phyloP scores from a whole-genome alignment of 208 protist species.

The Acanthamoeba polyphaga region DNA sequence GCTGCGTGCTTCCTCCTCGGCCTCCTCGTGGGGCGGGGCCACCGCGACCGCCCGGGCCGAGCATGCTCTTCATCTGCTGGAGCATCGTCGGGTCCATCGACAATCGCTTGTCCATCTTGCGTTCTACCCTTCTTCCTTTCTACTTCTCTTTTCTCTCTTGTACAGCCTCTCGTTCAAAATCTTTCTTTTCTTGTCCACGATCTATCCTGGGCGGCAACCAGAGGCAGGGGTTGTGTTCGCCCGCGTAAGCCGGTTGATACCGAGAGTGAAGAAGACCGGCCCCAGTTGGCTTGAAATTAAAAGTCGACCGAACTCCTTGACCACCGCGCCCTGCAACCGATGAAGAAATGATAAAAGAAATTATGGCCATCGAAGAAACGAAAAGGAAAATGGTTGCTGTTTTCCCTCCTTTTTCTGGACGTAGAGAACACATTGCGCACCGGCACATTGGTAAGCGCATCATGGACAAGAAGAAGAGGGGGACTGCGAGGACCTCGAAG shows the following conservation, averaged over 20 bases:
- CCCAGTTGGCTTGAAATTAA: neutral
- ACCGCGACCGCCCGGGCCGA: neutral
- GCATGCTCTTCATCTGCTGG: slow-evolving; percentile 65
- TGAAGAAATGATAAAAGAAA: no score
- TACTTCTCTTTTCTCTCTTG: neutral
- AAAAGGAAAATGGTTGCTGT: neutral
- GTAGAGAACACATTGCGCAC: no score
- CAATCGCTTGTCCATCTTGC: slow-evolving; percentile 65
- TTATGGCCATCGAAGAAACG: neutral
- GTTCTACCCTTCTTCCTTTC: neutral
- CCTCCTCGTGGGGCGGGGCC: neutral
- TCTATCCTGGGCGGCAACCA: no score
- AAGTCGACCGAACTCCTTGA: neutral
- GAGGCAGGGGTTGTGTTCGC: no score
- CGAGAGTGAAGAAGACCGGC: neutral
- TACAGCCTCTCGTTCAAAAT: neutral
- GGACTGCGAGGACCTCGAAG: no score
- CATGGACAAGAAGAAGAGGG: no score
- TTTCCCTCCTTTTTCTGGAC: no score
- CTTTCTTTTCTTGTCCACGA: no score
- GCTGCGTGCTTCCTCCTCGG: neutral
- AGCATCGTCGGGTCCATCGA: slow-evolving; percentile 64
- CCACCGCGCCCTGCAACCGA: neutral
- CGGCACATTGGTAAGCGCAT: no score
- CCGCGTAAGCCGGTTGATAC: no score